Percentiles rank a stretch among this genome's conserved stretches.
Conservation (phyloP, 768 basidiomycete genomes). For the Clathrus columnatus region DNA sequence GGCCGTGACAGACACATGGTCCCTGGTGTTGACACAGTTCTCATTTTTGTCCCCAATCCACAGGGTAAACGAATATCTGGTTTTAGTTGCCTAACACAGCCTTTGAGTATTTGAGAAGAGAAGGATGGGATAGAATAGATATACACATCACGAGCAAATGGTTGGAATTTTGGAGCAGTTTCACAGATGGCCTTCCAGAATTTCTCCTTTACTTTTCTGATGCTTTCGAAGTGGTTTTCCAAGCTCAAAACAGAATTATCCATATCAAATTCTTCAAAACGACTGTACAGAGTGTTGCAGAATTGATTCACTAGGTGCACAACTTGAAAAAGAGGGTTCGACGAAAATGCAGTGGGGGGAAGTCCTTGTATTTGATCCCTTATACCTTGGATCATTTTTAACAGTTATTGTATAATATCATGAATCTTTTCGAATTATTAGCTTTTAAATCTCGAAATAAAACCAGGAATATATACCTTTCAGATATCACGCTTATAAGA, state of each 20-base stretch:
- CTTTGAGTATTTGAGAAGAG: background rate
- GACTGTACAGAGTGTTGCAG: constrained; percentile 31
- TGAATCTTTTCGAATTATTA: constrained; percentile 42
- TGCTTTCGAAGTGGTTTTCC: constrained; percentile 24
- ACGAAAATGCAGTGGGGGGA: constrained; percentile 47
- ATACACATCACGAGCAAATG: constrained; percentile 27
- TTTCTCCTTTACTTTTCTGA: constrained; percentile 37
- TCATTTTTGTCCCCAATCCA: background rate
- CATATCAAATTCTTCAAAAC: constrained; percentile 35
- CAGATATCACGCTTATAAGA: constrained; percentile 53
- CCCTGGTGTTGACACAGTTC: constrained; percentile 12
- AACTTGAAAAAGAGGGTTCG: constrained; percentile 49
- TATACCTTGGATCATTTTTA: constrained; percentile 33
- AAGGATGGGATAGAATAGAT: background rate
- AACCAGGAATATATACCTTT: constrained; percentile 33
- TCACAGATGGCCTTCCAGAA: constrained; percentile 41
- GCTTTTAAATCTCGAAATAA: background rate
- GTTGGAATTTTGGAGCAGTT: constrained; percentile 53
- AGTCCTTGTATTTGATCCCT: constrained; percentile 25
- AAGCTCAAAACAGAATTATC: background rate
- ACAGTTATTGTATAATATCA: constrained; percentile 49
- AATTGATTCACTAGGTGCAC: constrained; percentile 40
- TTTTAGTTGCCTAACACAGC: background rate
- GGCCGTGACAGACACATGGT: constrained; percentile 42
- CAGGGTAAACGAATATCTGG: background rate